A percentile compares a stretch with the other conserved stretches of the same genome.
These are phyloP conservation scores for Urtica urens DNA, from an alignment of 306 rosid genomes.

Conservation along the genomic window DNA sequence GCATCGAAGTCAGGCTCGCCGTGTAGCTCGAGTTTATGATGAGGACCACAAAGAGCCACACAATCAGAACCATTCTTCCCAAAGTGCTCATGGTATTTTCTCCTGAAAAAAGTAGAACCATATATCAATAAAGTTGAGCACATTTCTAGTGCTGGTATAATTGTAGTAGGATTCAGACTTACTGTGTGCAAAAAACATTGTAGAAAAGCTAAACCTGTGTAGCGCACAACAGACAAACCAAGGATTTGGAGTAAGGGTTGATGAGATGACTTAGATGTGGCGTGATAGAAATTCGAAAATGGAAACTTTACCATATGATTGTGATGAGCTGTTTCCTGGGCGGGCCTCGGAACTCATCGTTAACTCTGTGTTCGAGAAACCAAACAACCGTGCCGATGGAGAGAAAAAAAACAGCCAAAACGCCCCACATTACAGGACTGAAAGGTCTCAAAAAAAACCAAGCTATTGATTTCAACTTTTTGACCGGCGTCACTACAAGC, in stretches of 20 bases:
- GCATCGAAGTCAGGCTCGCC: conserved; percentile 43
- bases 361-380: conserved; percentile 35
- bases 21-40: conserved; percentile 46
- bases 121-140: conserved; percentile 1
- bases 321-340: conserved; percentile 33
- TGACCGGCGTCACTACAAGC: conserved; percentile 33
- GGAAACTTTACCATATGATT: conserved; percentile 24
- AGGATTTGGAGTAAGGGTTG: not conserved
- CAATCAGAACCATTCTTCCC: conserved; percentile 27
- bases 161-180: conserved; percentile 32
- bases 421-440: conserved; percentile 33
- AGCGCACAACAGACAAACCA: conserved; percentile 13
- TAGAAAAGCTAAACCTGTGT: conserved; percentile 45
- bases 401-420: conserved; percentile 27
- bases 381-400: conserved; percentile 36
- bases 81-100: conserved; percentile 32
- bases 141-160: not conserved
- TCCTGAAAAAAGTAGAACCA: conserved; percentile 24
- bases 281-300: not conserved
- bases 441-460: conserved; percentile 37
- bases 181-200: conserved; percentile 40
- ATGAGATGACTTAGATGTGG: not conserved
- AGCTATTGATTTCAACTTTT: conserved; percentile 22
- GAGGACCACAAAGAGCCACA: conserved; percentile 44
- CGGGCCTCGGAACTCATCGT: conserved; percentile 40